Evolutionary conservation across 441 rosid genomes (phyloP).

Genomic region (Pelargonium fulgidum): DNA sequence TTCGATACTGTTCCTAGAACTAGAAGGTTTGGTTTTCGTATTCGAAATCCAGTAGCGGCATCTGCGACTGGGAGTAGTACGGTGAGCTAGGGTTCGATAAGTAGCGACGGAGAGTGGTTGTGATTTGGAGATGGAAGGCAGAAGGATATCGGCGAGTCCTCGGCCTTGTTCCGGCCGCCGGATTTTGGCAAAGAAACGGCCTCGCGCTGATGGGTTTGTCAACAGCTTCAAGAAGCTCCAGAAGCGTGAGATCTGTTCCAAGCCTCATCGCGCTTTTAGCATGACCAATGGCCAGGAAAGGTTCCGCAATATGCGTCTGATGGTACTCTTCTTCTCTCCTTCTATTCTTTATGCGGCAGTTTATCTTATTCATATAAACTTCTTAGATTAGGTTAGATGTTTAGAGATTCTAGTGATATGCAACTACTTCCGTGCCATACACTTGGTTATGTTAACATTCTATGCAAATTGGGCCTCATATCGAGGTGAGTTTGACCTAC

Average conservation of each 20-base stretch:
- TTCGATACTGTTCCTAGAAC: not conserved
- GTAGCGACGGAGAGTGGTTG: no score
- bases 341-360: not conserved
- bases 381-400: not conserved
- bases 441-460: not conserved
- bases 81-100: no score
- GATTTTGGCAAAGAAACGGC: constrained; percentile 54
- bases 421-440: not conserved
- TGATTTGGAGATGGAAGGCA: constrained; percentile 45
- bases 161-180: constrained; percentile 61
- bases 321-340: constrained; percentile 27
- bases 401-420: not conserved
- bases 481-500: no score
- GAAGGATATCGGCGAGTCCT: constrained; percentile 61
- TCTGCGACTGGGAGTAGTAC: no score
- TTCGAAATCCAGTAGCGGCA: not conserved
- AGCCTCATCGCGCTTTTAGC: constrained; percentile 50
- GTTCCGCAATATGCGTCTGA: constrained; percentile 69
- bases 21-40: not conserved
- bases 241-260: constrained; percentile 70
- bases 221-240: constrained; percentile 74
- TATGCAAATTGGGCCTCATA: no score
- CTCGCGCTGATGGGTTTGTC: constrained; percentile 42
- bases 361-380: not conserved
- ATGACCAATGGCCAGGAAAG: constrained; percentile 63